Evolutionary conservation across 148 eudicot genomes (phyloP), one percentile per base, ranked within the genome.

Genomic region (Rheum nobile): DNA sequence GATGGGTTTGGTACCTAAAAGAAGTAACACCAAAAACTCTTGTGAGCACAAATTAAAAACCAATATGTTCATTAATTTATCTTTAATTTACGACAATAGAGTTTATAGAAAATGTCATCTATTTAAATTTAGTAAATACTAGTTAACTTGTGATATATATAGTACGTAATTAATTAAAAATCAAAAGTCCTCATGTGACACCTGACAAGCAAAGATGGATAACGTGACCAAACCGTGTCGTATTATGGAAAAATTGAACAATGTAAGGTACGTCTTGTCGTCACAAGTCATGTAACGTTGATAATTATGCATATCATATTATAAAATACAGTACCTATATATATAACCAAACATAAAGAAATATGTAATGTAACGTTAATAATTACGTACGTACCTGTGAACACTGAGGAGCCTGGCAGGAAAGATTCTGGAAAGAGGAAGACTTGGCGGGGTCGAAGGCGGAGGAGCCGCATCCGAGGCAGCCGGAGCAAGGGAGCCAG

Each of bases 401-500:
- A 74, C 98, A 93, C 13, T 87, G 94, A 2, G 88, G 9, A 16
- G 88, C 77, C 1, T 78, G 63, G 76, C 98, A 93, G 4, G 57
- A 70, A 72, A 90, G 42, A 7, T 79, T 55, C 74, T 73, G 79
- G 71, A 75, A 93, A 34, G 90, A 85, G 35, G 88, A 41, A 5
- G 98, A 90, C 74, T 78, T 86, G 46, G 69, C 73, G 1, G 92
- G 19, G 14, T 76, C 80, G 72, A 90, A 87, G 38, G 79, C 34
- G 35, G 86, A 8, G 19, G 86, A 79, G 75, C 94, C 81, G 71
- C 98, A 93, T 2, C 96, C 96, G 13, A 82, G 67, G 63, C 96
- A 90, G 4, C 93, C 96, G 21, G 67, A 42, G 73, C 96, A 93
- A 0, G 98, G 98, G 43, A 92, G 77, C 93, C 91, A 93, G 11